A percentile compares a stretch with the other conserved stretches of the same genome.
phyloP scores from a whole-genome alignment of 768 basidiomycete genomes.

The Mycena alexandri region DNA sequence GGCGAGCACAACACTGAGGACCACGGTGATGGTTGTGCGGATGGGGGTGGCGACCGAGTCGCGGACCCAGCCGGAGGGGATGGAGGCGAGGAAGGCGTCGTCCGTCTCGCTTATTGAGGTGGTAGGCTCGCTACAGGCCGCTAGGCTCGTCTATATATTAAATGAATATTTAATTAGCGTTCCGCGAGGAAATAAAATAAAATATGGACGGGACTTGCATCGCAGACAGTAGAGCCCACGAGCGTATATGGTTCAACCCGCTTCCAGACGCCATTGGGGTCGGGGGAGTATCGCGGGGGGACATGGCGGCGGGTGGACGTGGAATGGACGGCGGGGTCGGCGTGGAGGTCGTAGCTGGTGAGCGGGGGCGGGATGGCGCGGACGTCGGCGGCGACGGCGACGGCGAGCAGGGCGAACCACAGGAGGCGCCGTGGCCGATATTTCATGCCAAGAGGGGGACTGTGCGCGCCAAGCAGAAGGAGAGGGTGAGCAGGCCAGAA shows the following conservation, averaged over 20 bases:
- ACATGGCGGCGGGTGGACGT: conserved; percentile 44
- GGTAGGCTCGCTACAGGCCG: conserved; percentile 27
- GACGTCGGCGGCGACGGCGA: neutral
- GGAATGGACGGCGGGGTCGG: neutral
- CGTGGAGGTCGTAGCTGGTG: neutral
- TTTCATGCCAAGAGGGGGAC: no score
- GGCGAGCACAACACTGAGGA: conserved; percentile 73
- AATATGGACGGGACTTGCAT: no score
- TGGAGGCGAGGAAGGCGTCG: conserved; percentile 49
- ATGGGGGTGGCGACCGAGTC: conserved; percentile 30
- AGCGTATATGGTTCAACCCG: conserved; percentile 68
- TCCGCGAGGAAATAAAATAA: no score
- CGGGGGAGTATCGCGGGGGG: conserved; percentile 68
- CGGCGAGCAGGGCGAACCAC: conserved; percentile 9
- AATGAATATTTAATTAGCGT: no score
- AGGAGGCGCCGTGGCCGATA: no score
- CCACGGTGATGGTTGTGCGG: conserved; percentile 64
- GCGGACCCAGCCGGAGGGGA: conserved; percentile 69
- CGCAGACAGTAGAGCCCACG: conserved; percentile 78
- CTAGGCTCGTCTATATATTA: no score
- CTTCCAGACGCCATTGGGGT: conserved; percentile 70
- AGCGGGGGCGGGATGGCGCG: neutral
- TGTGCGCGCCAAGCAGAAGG: no score
- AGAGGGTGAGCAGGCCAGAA: no score
- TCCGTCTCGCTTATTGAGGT: conserved; percentile 41